Base-by-base conservation (phyloP, 2,329 filamentous ascomycete genomes). In the Tricladium varicosporioides region DNA sequence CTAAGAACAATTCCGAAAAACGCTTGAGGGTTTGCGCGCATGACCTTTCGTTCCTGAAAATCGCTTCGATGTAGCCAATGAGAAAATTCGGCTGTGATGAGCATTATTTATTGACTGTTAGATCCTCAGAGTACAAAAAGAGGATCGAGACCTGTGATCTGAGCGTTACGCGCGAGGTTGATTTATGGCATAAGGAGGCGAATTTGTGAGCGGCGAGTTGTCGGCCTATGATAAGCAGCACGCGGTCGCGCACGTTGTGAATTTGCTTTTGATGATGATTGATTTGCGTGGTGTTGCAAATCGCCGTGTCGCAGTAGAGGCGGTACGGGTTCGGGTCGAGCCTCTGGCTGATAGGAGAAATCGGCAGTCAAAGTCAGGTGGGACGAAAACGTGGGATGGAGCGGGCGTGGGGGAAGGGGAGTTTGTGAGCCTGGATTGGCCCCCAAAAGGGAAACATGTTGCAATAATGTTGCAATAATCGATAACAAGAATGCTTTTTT, bases 301-400 rank as follows among this genome's bases (percentile, higher is more conserved):
- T 47, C 22, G 11, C 42, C 14, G 42, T 18, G 42, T 18, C 7
- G 15, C 13, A 22, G 19, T 19, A 14, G 16, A 36, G 48, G 5
- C 48, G 48, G 48, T 40, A 36, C 48, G 48, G 48, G 48, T 40
- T 16, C 48, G 48, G 48, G 48, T 36, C 48, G 48, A 16, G 45
- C 45, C 45, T 47, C 16, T 47, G 2, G 10, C 16, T 22, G 45
- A 47, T 47, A 47, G 45, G 45, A 36, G 48, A 40, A 18, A 36
- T 33, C 48, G 27, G 48, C 15, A 36, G 48, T 32, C 47, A 49
- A 15, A 32, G 47, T 19, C 15, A 15, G 31, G 9, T 33, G 19
- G 16, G 31, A 11, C 22, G 31, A 14, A 18, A 50, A 36, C 48
- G 27, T 36, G 48, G 32, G 48, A 31, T 50, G 15, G 10, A 50